These are phyloP conservation scores for Claviceps fusiformis DNA, from an alignment of 2,329 filamentous ascomycete species.

Conservation along the genomic window DNA sequence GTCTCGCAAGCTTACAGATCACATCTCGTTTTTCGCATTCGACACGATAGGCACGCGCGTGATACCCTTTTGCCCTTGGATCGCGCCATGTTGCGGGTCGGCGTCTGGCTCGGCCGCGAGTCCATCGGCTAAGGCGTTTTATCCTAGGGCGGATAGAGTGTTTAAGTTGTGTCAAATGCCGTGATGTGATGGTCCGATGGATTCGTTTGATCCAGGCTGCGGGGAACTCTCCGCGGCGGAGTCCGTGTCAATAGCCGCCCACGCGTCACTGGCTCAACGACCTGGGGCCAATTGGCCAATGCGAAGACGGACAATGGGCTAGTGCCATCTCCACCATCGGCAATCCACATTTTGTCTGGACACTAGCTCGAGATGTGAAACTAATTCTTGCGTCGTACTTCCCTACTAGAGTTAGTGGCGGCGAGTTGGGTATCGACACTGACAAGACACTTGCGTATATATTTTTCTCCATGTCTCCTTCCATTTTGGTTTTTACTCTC, in stretches of 20 bases:
- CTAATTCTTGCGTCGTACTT: not conserved
- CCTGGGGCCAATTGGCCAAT: not conserved
- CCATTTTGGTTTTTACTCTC: not conserved
- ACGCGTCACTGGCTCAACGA: not conserved
- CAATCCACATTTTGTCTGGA: not conserved
- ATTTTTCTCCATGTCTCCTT: not conserved
- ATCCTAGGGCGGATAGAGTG: constrained; percentile 2
- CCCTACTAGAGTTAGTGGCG: not conserved
- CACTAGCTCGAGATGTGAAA: not conserved
- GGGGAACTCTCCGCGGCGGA: constrained; percentile 2
- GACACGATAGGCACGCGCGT: constrained; percentile 18
- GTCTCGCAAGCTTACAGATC: constrained; percentile 15
- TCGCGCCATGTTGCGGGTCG: constrained; percentile 8
- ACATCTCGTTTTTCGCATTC: constrained; percentile 18
- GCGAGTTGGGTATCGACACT: not conserved
- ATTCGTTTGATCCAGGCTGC: not conserved
- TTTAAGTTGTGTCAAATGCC: constrained; percentile 7
- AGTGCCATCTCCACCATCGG: not conserved
- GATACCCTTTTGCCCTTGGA: constrained; percentile 17
- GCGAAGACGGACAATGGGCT: not conserved
- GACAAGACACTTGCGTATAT: not conserved
- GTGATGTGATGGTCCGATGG: not conserved
- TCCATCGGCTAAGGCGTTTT: constrained; percentile 6
- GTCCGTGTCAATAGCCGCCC: constrained; percentile 5
- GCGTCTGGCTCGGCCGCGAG: constrained; percentile 8